These are phyloP conservation scores for Russula ochroleuca DNA, from an alignment of 768 basidiomycete genomes.

Conservation along the genomic window DNA sequence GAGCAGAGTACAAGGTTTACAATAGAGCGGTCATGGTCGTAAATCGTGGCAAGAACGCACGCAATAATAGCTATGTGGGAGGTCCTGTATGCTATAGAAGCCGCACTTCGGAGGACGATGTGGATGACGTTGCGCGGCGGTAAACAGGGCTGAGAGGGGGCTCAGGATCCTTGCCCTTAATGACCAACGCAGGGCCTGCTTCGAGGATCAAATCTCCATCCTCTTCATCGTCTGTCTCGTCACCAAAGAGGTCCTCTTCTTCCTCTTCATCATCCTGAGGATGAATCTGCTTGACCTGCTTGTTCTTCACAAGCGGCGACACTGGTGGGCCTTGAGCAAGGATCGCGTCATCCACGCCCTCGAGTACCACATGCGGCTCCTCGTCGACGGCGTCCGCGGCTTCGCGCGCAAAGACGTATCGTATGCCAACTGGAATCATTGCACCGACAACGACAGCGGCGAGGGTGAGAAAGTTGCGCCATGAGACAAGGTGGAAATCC, in stretches of 20 bases:
- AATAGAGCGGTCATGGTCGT: constrained; percentile 1
- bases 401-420: constrained; percentile 74
- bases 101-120: neutral
- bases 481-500: constrained; percentile 91
- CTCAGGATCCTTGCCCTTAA: constrained; percentile 34
- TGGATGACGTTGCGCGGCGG: constrained; percentile 7
- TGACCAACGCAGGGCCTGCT: constrained; percentile 60
- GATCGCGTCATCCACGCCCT: constrained; percentile 40
- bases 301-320: constrained; percentile 39
- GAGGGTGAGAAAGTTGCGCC: constrained; percentile 83
- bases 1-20: constrained; percentile 20
- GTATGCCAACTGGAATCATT: constrained; percentile 87
- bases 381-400: constrained; percentile 41
- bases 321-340: constrained; percentile 54
- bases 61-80: neutral
- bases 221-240: constrained; percentile 42
- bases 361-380: constrained; percentile 35
- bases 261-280: constrained; percentile 32
- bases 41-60: neutral
- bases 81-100: neutral
- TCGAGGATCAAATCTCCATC: constrained; percentile 74
- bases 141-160: constrained; percentile 7
- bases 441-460: constrained; percentile 85
- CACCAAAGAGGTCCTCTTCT: constrained; percentile 20
- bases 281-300: constrained; percentile 33